Conservation (phyloP, 176 grass and related monocot species). For the Zea luxurians region DNA sequence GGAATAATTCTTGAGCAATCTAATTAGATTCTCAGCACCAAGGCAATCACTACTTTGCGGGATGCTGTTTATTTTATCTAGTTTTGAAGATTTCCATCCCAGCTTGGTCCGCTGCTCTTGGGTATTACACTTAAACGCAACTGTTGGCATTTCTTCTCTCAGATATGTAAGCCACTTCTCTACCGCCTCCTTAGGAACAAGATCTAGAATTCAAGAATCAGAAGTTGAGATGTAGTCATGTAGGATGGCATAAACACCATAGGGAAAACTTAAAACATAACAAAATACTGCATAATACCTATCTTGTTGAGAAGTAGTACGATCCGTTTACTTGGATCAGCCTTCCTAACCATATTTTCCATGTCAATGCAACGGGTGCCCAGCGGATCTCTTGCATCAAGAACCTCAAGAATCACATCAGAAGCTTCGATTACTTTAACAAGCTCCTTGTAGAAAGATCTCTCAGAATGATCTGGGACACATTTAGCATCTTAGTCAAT, state of each 20-base stretch:
- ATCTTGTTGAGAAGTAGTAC: constrained; percentile 96
- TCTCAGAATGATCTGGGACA: constrained; percentile 84
- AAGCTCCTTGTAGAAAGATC: constrained; percentile 94
- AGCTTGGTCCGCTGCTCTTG: constrained; percentile 91
- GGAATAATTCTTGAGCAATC: constrained; percentile 93
- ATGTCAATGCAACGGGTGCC: constrained; percentile 79
- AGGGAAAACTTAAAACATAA: constrained; percentile 11
- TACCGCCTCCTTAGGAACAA: constrained; percentile 74
- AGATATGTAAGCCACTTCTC: constrained; percentile 92
- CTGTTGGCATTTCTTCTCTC: constrained; percentile 80
- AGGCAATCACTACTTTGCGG: constrained; percentile 94
- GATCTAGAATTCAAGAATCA: constrained; percentile 47
- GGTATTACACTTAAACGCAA: constrained; percentile 96
- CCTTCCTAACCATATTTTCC: constrained; percentile 81
- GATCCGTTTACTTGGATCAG: constrained; percentile 72
- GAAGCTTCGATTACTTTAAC: constrained; percentile 94
- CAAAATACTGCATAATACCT: constrained; percentile 38
- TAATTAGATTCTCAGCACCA: constrained; percentile 87
- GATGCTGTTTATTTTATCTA: constrained; percentile 60
- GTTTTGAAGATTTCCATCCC: constrained; percentile 90
- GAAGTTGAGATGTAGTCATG: constrained; percentile 5
- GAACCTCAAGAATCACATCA: constrained; percentile 89
- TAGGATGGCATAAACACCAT: neutral
- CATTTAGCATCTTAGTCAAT: constrained; percentile 7
- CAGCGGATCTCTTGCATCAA: constrained; percentile 84